Percentiles rank a stretch among this genome's conserved stretches.
These are phyloP conservation scores for Stagonosporopsis vannaccii DNA, from an alignment of 2,329 filamentous ascomycete genomes.

Conservation along the genomic window DNA sequence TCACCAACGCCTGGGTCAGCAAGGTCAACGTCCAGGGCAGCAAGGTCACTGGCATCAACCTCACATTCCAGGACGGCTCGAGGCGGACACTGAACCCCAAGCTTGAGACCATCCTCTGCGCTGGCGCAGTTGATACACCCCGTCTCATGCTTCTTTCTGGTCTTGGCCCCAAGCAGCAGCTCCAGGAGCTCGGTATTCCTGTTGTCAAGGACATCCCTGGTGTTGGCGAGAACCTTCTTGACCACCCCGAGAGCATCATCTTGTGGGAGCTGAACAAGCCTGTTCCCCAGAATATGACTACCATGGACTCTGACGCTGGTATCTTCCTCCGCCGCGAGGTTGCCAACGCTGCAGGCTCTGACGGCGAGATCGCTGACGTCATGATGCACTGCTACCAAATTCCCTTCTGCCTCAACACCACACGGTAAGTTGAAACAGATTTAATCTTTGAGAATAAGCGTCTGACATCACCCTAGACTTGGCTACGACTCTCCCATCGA, in stretches of 20 bases:
- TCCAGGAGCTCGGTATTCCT: slow-evolving; percentile 57
- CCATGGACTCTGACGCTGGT: slow-evolving; percentile 89
- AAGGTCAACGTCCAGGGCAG: slow-evolving; percentile 76
- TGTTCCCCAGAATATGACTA: slow-evolving; percentile 80
- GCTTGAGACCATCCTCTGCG: slow-evolving; percentile 79
- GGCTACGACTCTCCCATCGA: slow-evolving; percentile 76
- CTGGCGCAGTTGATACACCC: slow-evolving; percentile 82
- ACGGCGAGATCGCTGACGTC: slow-evolving; percentile 80
- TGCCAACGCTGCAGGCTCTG: slow-evolving; percentile 71
- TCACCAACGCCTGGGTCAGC: slow-evolving; percentile 88
- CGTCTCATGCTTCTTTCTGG: slow-evolving; percentile 65
- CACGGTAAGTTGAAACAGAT: slow-evolving; percentile 55
- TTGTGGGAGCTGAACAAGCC: slow-evolving; percentile 82
- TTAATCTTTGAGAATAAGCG: neutral
- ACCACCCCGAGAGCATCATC: slow-evolving; percentile 72
- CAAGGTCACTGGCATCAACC: slow-evolving; percentile 74
- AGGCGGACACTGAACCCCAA: slow-evolving; percentile 66
- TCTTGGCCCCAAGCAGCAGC: slow-evolving; percentile 58
- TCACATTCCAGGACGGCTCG: slow-evolving; percentile 69
- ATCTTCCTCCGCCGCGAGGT: slow-evolving; percentile 84
- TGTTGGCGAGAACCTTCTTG: slow-evolving; percentile 69
- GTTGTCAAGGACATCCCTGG: slow-evolving; percentile 67
- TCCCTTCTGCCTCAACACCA: slow-evolving; percentile 86
- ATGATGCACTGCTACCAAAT: slow-evolving; percentile 99
- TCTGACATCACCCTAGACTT: slow-evolving; percentile 53